Evolutionary conservation across 495 filamentous ascomycete genomes (phyloP), one percentile per base, ranked within the genome.

Genomic region (Melanomma pulvis-pyrius): DNA sequence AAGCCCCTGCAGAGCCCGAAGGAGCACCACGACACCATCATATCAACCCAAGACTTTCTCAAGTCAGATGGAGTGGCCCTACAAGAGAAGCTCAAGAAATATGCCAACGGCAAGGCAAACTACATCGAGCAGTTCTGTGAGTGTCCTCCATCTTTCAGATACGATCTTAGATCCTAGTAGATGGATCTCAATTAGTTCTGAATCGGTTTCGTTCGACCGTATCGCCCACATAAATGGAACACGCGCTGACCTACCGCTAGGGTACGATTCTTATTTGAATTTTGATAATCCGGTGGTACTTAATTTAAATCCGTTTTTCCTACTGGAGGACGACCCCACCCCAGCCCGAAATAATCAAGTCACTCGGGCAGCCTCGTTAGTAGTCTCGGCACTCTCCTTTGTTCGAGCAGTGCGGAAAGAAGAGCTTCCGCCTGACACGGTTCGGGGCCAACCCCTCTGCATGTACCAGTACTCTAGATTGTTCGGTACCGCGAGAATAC

Each of bases 61-160:
- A 90, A 84, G 74, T 80, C 82, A 8, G 94, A 97, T 71, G 94
- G 94, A 0, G 91, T 89, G 0, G 85, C 88, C 46, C 80, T 98
- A 58, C 92, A 98, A 72, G 91, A 93, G 69, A 90, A 87, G 76
- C 78, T 98, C 53, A 94, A 92, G 82, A 90, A 89, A 75, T 98
- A 98, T 82, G 92, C 96, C n/a, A 84, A 83, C 5, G 92, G 88
- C 24, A 92, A 92, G 78, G 91, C 91, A 11, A 98, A 96, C 75
- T 98, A 96, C 74, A 98, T 98, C 65, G 94, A 98, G 74, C 94
- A 98, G 74, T 98, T 98, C 69, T 98, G 93, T 98, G 86, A 64
- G 93, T 85, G 30, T 46, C 21, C 22, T 49, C 29, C n/a, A 12
- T 1, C 36, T 8, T 53, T 17, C 22, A 39, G 32, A 49, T 51